phyloP scores from a whole-genome alignment of 345 rosid genomes.

The Firmiana major region DNA sequence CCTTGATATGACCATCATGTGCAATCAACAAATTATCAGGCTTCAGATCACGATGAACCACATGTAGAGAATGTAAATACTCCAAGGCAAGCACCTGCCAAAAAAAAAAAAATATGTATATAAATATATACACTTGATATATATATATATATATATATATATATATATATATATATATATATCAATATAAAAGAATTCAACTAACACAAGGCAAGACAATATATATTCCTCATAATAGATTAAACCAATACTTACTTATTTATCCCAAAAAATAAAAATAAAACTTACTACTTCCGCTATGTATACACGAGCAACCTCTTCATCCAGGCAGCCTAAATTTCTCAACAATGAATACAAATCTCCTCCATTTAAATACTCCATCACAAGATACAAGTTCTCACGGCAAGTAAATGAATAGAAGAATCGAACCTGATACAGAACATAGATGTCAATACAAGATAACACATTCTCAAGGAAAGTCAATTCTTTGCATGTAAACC shows the following conservation, averaged over 20 bases:
- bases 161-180: too few species aligned
- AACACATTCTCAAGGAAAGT: slow-evolving; percentile 18
- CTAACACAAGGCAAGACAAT: background rate
- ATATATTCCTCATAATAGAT: slow-evolving; percentile 2
- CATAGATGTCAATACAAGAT: slow-evolving; percentile 26
- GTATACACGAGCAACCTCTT: slow-evolving; percentile 96
- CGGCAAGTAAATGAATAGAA: slow-evolving; percentile 99
- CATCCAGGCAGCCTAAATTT: slow-evolving; percentile 96
- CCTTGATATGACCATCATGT: slow-evolving; percentile 99
- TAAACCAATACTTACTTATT: slow-evolving; percentile 22
- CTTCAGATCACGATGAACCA: slow-evolving; percentile 99
- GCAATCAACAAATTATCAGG: slow-evolving; percentile 98
- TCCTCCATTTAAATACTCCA: slow-evolving; percentile 99
- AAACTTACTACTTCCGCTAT: slow-evolving; percentile 97
- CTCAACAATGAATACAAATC: slow-evolving; percentile 93
- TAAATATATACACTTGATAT: too few species aligned
- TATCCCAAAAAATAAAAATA: slow-evolving; percentile 22
- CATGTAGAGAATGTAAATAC: slow-evolving; percentile 84
- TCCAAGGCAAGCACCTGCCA: slow-evolving; percentile 95
- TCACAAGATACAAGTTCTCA: slow-evolving; percentile 97
- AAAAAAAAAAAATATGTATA: background rate
- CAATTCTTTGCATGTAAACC: slow-evolving; percentile 36
- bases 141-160: too few species aligned
- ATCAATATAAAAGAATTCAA: background rate
- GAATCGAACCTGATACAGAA: slow-evolving; percentile 83